Evolutionary conservation across 176 grass and related monocot species (phyloP), one percentile per base, ranked within the genome.

Genomic region (Bromus sterilis): DNA sequence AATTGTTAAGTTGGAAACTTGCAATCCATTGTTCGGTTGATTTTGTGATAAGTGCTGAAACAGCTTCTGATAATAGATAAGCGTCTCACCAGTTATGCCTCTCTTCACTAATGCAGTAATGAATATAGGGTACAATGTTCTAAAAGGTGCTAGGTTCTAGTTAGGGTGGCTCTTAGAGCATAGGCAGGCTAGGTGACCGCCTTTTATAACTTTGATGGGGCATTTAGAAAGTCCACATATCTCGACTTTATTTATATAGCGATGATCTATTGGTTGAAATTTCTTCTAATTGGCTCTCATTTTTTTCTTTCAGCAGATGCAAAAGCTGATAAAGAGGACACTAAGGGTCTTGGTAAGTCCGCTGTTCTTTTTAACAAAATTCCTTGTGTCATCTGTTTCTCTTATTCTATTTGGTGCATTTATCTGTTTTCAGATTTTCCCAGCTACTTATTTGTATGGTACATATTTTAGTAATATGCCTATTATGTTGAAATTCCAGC

Each of bases 281-380:
- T 44, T 76, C 26, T 70, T 41, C 63, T 82, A 81, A 34, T 56
- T 89, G 34, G 39, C 7, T 72, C 41, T 62, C 18, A 21, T 62
- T 49, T n/a, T n/a, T 83, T 82, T 10, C 9, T 4, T 62, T 81
- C 66, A 66, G 71, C 83, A 78, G 92, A 94, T 79, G 83, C 80
- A 82, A 94, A 94, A 87, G 37, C 29, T 26, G 89, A 89, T 79
- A 91, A 94, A 91, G 92, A 91, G 9, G 92, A 94, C 40, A 80
- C 71, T 16, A 94, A 87, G 71, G 88, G 44, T 80, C 36, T 68
- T 60, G 42, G 92, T 94, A 78, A 75, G 83, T 57, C 28, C 62
- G 15, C 13, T 24, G 5, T 37, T 87, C 15, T 66, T 59, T 64
- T 65, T 78, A 78, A 40, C 31, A 44, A 37, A 63, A 62, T 46